Base-by-base conservation (phyloP, 2,329 filamentous ascomycete species). In the Colletotrichum ledebouriae region DNA sequence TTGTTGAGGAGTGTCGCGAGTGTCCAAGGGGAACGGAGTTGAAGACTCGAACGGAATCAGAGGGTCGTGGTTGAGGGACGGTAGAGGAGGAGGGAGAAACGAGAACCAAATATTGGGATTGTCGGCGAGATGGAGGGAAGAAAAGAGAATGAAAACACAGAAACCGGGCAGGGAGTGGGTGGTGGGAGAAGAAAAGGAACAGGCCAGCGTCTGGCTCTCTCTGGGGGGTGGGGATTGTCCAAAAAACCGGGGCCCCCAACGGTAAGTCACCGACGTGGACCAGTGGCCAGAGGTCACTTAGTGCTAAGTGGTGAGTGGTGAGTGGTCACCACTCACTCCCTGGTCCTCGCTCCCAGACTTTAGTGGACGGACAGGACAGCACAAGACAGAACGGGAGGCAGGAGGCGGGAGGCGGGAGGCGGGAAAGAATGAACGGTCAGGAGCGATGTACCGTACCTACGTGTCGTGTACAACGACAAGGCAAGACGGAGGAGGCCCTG, bases 1-100 rank as follows among this genome's bases (percentile, higher is more conserved):
- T 81, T 76, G 82, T 77, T 77, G 67, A 71, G 65, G 58, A 68
- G 70, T 61, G 57, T 70, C 52, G 69, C 69, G 60, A 64, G 62
- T 59, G 59, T 46, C 53, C 66, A 46, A 37, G 42, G 58, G 47
- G 46, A 56, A 68, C 42, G 65, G 68, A 47, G 71, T 72, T 58
- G 62, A 67, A 63, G 34, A 49, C 25, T 22, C 50, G 17, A 59
- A 63, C 20, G 66, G 57, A 50, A 68, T 70, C 46, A 62, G 69
- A 66, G 71, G 58, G 67, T 72, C 39, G 47, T 53, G 47, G 57
- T 62, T 50, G 61, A 52, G 59, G 55, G 44, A 37, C 29, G 55
- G 73, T 71, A 72, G 59, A 71, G 67, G 67, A 65, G 67, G 70
- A 71, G 70, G 72, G 71, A 71, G 71, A 70, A 65, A 71, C 70